Conservation (phyloP, 768 basidiomycete species). For the Auriscalpium orientale region DNA sequence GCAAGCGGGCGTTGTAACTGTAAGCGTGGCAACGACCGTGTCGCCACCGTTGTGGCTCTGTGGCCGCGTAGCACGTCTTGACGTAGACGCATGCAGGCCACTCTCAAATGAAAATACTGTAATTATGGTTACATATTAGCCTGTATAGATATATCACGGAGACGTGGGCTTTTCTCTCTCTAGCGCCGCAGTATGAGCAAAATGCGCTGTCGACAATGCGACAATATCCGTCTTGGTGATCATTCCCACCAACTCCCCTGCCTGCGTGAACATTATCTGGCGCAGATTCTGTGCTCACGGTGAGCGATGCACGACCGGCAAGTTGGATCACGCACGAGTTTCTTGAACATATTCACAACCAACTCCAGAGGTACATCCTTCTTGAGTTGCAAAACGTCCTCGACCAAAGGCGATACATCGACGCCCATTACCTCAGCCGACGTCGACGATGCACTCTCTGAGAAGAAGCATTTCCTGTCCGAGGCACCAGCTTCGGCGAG, state of each 20-base stretch:
- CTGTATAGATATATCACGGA: no score
- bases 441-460: background rate
- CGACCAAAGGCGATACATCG: conserved; percentile 30
- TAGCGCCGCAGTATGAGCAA: conserved; percentile 38
- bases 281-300: conserved; percentile 47
- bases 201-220: conserved; percentile 47
- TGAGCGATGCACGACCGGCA: background rate
- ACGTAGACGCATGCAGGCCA: no score
- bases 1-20: no score
- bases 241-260: conserved; percentile 54
- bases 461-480: conserved; percentile 18
- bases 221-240: conserved; percentile 65
- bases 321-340: conserved; percentile 36
- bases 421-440: background rate
- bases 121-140: no score
- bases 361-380: conserved; percentile 66
- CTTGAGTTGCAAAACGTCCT: conserved; percentile 49
- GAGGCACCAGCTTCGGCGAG: conserved; percentile 15
- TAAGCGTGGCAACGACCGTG: no score
- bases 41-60: no score
- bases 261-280: conserved; percentile 58
- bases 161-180: background rate
- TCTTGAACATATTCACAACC: conserved; percentile 70
- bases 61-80: no score
- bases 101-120: no score